A percentile compares a stretch with the other conserved stretches of the same genome.
Conservation (phyloP, 352 stramenopile species). For the Globisporangium cederbergense region DNA sequence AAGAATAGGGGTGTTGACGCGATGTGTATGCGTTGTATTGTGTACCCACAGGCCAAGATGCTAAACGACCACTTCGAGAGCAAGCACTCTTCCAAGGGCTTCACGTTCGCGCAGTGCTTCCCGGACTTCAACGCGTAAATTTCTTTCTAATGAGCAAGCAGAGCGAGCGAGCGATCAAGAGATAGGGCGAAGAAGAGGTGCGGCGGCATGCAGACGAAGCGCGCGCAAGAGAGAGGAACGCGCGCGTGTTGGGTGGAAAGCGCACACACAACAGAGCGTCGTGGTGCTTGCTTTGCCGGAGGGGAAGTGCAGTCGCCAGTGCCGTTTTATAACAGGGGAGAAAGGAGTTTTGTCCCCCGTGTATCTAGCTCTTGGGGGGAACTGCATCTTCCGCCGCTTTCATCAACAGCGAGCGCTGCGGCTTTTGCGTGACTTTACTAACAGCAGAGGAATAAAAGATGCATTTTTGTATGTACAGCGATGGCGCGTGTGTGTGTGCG, state of each 20-base stretch:
- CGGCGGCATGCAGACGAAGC: neutral
- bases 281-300: too few relatives aligned
- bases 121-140: conserved; percentile 5
- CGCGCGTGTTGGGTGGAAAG: too few relatives aligned
- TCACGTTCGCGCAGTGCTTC: conserved; percentile 48
- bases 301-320: too few relatives aligned
- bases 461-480: neutral
- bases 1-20: neutral
- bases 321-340: too few relatives aligned
- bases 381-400: neutral
- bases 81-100: conserved; percentile 74
- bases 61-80: conserved; percentile 82
- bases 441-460: neutral
- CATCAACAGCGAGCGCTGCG: neutral
- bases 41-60: conserved; percentile 37
- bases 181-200: neutral
- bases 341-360: too few relatives aligned
- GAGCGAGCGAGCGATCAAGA: neutral
- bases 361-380: neutral
- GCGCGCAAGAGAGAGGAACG: neutral
- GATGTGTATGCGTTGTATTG: neutral
- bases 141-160: neutral
- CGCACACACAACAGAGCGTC: neutral
- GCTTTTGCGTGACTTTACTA: too few relatives aligned
- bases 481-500: neutral